These are phyloP conservation scores for Clonostachys rosea DNA, from an alignment of 2,329 filamentous ascomycete genomes.

Conservation along the genomic window DNA sequence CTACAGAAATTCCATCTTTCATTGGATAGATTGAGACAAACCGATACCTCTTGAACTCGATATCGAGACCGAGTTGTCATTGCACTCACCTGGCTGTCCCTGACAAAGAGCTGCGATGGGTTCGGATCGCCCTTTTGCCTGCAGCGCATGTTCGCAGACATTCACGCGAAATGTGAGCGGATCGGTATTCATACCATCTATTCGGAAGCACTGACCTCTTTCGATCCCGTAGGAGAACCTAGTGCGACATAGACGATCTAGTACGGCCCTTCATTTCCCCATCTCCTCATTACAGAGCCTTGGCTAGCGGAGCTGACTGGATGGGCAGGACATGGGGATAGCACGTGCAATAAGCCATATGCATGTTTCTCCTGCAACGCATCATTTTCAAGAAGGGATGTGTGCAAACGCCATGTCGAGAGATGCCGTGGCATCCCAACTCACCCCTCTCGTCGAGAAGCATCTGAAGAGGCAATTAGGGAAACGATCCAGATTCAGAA, in stretches of 20 bases:
- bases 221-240: slow-evolving; percentile 8
- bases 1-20: no score
- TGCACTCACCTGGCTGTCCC: no score
- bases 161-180: slow-evolving; percentile 9
- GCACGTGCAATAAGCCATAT: slow-evolving; percentile 8
- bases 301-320: not conserved
- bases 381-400: slow-evolving; percentile 9
- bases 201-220: not conserved
- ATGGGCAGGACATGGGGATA: slow-evolving; percentile 8
- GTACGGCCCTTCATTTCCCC: slow-evolving; percentile 1
- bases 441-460: not conserved
- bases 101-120: no score
- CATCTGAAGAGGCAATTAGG: not conserved
- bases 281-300: not conserved
- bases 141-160: slow-evolving; percentile 7
- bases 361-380: slow-evolving; percentile 9
- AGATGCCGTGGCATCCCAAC: slow-evolving; percentile 5
- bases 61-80: no score
- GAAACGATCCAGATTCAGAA: not conserved
- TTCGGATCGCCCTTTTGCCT: slow-evolving; percentile 4
- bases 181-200: not conserved
- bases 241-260: slow-evolving; percentile 11
- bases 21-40: no score
- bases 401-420: slow-evolving; percentile 10
- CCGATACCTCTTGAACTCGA: no score